Percentiles rank a stretch among this genome's conserved stretches.
Conservation (phyloP, 345 rosid genomes). For the Eucalyptus shirleyi region DNA sequence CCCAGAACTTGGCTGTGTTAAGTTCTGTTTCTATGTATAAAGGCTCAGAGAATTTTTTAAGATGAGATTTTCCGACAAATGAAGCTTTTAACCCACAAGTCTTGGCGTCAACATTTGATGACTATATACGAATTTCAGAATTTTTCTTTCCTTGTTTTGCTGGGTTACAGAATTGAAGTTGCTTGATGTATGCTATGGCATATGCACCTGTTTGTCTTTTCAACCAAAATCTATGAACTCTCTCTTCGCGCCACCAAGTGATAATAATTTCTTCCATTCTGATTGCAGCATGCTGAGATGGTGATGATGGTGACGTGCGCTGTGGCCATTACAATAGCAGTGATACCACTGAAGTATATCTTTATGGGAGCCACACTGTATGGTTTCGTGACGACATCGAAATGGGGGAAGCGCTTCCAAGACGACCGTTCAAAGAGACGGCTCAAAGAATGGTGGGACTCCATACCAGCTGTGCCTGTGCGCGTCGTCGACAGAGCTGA, state of each 20-base stretch:
- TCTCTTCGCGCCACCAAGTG: background rate
- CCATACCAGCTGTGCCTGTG: slow-evolving; percentile 62
- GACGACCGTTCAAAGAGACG: slow-evolving; percentile 50
- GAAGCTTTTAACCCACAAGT: background rate
- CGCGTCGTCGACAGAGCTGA: slow-evolving; percentile 23
- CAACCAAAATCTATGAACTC: background rate
- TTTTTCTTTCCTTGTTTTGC: background rate
- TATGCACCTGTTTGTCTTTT: background rate
- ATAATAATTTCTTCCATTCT: background rate
- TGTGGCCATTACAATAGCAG: slow-evolving; percentile 38
- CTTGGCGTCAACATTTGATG: background rate
- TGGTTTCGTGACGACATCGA: slow-evolving; percentile 30
- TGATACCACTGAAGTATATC: slow-evolving; percentile 44
- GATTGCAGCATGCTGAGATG: slow-evolving; percentile 53
- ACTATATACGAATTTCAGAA: background rate
- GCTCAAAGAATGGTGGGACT: slow-evolving; percentile 86
- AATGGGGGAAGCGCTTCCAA: slow-evolving; percentile 23
- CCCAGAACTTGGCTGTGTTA: background rate
- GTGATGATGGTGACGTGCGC: slow-evolving; percentile 31
- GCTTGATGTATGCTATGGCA: background rate
- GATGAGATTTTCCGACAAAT: background rate
- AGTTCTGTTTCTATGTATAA: background rate
- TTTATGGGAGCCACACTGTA: slow-evolving; percentile 21
- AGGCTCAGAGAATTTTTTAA: background rate
- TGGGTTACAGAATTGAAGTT: background rate